phyloP scores from a whole-genome alignment of 1,284 basidiomycete species.

The Leccinum fallax region DNA sequence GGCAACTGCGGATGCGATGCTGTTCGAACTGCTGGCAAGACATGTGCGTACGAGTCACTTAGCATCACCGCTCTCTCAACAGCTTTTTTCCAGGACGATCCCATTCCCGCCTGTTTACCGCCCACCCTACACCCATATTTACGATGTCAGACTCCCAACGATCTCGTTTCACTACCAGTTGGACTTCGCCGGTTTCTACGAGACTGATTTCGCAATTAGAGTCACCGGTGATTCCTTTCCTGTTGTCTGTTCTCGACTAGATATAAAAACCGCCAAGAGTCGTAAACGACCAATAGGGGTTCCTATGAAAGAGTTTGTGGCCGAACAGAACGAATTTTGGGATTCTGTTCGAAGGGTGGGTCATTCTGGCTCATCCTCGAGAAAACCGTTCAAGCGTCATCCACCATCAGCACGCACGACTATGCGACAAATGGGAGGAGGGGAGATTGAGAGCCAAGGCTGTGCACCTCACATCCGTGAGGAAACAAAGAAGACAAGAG shows the following conservation, averaged over 20 bases:
- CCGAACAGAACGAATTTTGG: too few relatives aligned
- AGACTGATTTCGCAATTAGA: too few relatives aligned
- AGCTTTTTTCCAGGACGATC: conserved; percentile 11
- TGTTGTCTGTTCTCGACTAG: too few relatives aligned
- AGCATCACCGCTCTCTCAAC: background rate
- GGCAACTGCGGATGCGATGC: conserved; percentile 41
- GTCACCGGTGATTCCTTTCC: too few relatives aligned
- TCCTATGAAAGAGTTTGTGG: too few relatives aligned
- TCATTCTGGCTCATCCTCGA: background rate
- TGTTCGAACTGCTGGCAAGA: conserved; percentile 36
- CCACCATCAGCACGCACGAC: conserved; percentile 4
- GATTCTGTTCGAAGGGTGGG: conserved; percentile 1
- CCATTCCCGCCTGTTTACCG: too few relatives aligned
- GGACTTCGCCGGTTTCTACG: too few relatives aligned
- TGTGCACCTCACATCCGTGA: conserved; percentile 1
- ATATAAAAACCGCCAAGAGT: too few relatives aligned
- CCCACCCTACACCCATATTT: background rate
- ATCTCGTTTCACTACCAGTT: background rate
- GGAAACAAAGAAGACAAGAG: conserved; percentile 10
- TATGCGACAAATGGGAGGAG: background rate
- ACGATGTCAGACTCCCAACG: background rate
- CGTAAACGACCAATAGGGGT: too few relatives aligned
- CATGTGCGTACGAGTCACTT: conserved; percentile 9
- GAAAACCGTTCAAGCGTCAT: background rate
- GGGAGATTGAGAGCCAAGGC: background rate